Conservation (phyloP, 345 rosid species). For the Brassica nigra region DNA sequence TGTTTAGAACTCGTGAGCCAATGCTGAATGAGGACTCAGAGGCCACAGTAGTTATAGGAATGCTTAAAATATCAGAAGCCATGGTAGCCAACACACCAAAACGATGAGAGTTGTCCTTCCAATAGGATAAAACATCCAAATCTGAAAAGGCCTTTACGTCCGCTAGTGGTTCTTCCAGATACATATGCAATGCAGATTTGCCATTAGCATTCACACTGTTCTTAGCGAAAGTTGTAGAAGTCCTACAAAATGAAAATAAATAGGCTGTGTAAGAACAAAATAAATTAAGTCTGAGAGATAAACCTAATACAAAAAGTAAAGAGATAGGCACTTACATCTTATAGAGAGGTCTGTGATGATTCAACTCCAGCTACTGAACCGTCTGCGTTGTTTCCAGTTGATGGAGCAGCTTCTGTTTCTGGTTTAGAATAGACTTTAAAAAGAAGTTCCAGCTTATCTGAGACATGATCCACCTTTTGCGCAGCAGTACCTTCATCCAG, state of each 20-base stretch:
- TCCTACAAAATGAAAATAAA: not conserved
- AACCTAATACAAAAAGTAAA: no score
- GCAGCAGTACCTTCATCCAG: not conserved
- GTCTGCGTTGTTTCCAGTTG: not conserved
- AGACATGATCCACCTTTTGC: not conserved
- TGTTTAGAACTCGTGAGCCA: no score
- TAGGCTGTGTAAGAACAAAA: not conserved
- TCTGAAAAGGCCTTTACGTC: not conserved
- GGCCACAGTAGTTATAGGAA: not conserved
- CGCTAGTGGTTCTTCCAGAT: not conserved
- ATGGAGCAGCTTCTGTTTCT: not conserved
- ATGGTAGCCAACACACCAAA: not conserved
- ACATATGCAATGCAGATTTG: not conserved
- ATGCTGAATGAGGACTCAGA: no score
- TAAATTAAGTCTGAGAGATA: not conserved
- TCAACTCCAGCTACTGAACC: not conserved
- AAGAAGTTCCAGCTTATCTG: not conserved
- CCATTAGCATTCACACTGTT: not conserved
- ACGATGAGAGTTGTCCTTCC: not conserved
- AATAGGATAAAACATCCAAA: not conserved
- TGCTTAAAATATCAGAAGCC: not conserved
- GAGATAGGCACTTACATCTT: not conserved
- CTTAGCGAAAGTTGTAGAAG: not conserved
- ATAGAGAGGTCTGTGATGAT: no score
- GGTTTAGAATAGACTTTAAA: not conserved